A percentile compares a stretch with the other conserved stretches of the same genome.
Conservation (phyloP, 495 filamentous ascomycete genomes). For the Penicillium riverlandense region DNA sequence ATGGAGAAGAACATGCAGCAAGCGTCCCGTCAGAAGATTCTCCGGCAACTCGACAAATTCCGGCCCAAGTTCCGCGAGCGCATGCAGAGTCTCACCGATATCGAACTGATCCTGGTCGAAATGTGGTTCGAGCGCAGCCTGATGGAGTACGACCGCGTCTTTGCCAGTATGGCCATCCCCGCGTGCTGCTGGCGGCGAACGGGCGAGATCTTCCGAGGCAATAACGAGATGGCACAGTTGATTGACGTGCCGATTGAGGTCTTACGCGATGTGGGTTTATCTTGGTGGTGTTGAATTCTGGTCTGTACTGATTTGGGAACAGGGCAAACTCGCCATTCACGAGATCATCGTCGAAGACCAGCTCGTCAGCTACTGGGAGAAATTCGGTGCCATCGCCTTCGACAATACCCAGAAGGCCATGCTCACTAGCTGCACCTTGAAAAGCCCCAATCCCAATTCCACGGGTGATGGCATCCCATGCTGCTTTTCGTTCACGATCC, state of each 20-base stretch:
- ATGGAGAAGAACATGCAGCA: conserved; percentile 82
- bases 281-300: neutral
- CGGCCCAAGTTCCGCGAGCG: conserved; percentile 93
- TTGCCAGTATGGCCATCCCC: conserved; percentile 97
- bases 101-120: conserved; percentile 87
- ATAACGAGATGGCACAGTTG: conserved; percentile 97
- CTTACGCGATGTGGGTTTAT: conserved; percentile 71
- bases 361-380: conserved; percentile 96
- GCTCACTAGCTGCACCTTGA: conserved; percentile 86
- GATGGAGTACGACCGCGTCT: conserved; percentile 96
- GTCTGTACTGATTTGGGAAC: conserved; percentile 1
- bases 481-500: conserved; percentile 96
- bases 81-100: conserved; percentile 83
- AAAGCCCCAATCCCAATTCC: conserved; percentile 69
- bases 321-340: conserved; percentile 94
- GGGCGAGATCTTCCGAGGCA: conserved; percentile 94
- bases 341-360: conserved; percentile 93
- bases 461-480: conserved; percentile 73
- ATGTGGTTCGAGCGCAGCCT: conserved; percentile 97
- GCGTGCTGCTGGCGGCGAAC: conserved; percentile 97
- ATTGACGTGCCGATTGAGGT: conserved; percentile 89
- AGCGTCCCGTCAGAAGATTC: conserved; percentile 74
- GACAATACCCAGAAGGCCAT: conserved; percentile 95
- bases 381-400: conserved; percentile 97
- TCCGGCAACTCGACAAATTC: conserved; percentile 85